These are phyloP conservation scores for Rasamsonia emersonii DNA, from an alignment of 2,329 filamentous ascomycete genomes.

Conservation along the genomic window DNA sequence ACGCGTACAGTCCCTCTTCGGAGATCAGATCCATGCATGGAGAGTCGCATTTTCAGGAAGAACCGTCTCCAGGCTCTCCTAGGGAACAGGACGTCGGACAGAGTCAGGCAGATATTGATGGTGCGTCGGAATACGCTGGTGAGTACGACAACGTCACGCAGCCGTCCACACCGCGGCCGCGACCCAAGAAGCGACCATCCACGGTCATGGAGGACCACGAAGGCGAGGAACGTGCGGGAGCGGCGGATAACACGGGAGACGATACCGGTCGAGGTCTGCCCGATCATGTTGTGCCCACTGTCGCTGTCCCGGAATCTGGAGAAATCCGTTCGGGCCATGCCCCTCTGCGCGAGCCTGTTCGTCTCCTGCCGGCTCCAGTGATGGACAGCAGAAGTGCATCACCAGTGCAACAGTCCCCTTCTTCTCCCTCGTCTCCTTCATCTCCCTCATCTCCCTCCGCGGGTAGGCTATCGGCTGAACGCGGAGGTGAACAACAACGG, in stretches of 20 bases:
- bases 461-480: constrained; percentile 4
- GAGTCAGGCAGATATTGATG: too few relatives aligned
- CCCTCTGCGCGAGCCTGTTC: too few relatives aligned
- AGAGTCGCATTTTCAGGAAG: too few relatives aligned
- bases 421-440: constrained; percentile 7
- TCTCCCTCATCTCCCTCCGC: constrained; percentile 7
- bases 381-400: too few relatives aligned
- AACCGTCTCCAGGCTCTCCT: too few relatives aligned
- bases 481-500: constrained; percentile 1
- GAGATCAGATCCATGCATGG: too few relatives aligned
- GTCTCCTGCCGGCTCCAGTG: too few relatives aligned
- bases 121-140: constrained; percentile 1
- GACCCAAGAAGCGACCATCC: constrained; percentile 28
- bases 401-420: constrained; percentile 1
- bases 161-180: constrained; percentile 16
- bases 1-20: too few relatives aligned
- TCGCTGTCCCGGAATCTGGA: neutral
- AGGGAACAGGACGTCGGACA: too few relatives aligned
- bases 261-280: neutral
- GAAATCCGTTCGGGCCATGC: too few relatives aligned
- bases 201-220: constrained; percentile 35
- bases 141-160: constrained; percentile 10
- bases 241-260: constrained; percentile 4
- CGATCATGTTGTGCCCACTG: neutral
- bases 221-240: constrained; percentile 19